phyloP scores from a whole-genome alignment of 208 protist genomes.

The Entamoeba invadens region DNA sequence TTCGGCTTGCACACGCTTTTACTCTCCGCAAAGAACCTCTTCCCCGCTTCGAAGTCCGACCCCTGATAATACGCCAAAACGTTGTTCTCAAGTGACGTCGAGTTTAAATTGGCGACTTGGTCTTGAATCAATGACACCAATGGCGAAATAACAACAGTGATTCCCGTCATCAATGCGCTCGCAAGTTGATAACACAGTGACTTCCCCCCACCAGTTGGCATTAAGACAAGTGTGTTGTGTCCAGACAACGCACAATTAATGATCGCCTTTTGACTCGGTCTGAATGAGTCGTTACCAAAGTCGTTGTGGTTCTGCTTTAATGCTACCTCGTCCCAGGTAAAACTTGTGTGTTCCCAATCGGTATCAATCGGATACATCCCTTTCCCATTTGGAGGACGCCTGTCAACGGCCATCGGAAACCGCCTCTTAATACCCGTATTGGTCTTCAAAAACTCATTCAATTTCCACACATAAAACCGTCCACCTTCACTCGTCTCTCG shows the following conservation, averaged over 20 bases:
- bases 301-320: not conserved
- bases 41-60: not conserved
- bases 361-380: not conserved
- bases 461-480: not conserved
- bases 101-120: constrained; percentile 2
- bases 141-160: constrained; percentile 16
- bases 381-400: not conserved
- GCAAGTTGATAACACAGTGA: constrained; percentile 14
- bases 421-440: not conserved
- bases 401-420: not conserved
- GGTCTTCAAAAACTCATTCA: not conserved
- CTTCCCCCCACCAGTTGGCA: constrained; percentile 15
- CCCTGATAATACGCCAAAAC: not conserved
- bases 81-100: not conserved
- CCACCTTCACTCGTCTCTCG: not conserved
- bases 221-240: not conserved
- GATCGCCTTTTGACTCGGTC: not conserved
- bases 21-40: not conserved
- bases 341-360: not conserved
- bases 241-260: not conserved
- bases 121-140: constrained; percentile 18
- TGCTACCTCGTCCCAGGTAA: not conserved
- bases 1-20: not conserved
- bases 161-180: not conserved
- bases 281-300: not conserved